These are phyloP conservation scores for Xylariomycetidae sp. DNA, from an alignment of 2,329 filamentous ascomycete species.

Conservation along the genomic window DNA sequence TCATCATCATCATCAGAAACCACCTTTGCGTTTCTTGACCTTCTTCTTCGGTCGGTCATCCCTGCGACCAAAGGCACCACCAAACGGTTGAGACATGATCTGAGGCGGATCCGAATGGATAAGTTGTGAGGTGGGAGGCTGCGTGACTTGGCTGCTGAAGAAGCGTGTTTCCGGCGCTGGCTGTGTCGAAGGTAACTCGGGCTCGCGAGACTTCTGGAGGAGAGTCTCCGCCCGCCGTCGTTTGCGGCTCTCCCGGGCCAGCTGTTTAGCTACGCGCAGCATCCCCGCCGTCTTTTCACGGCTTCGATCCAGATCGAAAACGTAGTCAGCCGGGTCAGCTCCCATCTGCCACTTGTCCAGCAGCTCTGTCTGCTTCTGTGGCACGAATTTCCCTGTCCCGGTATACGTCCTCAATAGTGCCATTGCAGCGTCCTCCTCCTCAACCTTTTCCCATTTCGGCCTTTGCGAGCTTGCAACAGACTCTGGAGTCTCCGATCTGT, in stretches of 20 bases:
- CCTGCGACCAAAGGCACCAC: conserved; percentile 23
- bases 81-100: conserved; percentile 26
- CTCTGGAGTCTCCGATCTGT: conserved; percentile 13
- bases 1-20: conserved; percentile 23
- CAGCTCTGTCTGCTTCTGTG: conserved; percentile 17
- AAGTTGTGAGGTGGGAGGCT: conserved; percentile 18
- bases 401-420: conserved; percentile 24
- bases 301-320: conserved; percentile 24
- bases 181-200: conserved; percentile 23
- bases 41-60: conserved; percentile 27
- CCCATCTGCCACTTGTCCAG: conserved; percentile 24
- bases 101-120: conserved; percentile 17
- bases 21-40: conserved; percentile 22
- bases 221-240: conserved; percentile 24
- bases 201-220: conserved; percentile 18
- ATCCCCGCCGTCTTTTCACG: conserved; percentile 20
- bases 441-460: conserved; percentile 8
- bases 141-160: conserved; percentile 20
- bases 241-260: conserved; percentile 23
- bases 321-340: conserved; percentile 16
- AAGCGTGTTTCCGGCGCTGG: conserved; percentile 16
- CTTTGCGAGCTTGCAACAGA: conserved; percentile 12
- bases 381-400: conserved; percentile 21
- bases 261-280: conserved; percentile 17
- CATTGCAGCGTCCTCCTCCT: conserved; percentile 23